Evolutionary conservation across 495 filamentous ascomycete genomes (phyloP).

Genomic region (Elaphomyces granulatus): DNA sequence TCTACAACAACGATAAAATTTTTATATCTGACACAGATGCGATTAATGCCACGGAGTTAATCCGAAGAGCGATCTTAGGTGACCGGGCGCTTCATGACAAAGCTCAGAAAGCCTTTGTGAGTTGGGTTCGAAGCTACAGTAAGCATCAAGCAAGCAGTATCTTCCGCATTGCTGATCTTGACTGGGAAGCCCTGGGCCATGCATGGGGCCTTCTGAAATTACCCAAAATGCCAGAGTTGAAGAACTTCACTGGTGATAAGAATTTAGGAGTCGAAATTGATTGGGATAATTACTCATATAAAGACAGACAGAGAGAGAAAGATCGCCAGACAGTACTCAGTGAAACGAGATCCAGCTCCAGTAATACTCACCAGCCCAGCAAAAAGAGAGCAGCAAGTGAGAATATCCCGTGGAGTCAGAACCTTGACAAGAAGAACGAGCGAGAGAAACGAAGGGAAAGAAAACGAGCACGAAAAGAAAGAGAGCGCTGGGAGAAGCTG

Average conservation of each 20-base stretch:
- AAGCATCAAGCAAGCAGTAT: conserved; percentile 87
- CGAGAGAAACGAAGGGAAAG: conserved; percentile 55
- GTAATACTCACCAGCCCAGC: conserved; percentile 12
- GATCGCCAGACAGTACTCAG: conserved; percentile 43
- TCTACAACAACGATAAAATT: conserved; percentile 36
- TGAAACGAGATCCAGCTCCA: conserved; percentile 22
- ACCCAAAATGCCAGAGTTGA: conserved; percentile 89
- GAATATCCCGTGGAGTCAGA: conserved; percentile 69
- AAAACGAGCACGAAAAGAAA: conserved; percentile 58
- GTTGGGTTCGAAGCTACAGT: conserved; percentile 78
- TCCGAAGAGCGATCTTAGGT: conserved; percentile 44
- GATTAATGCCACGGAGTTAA: conserved; percentile 30
- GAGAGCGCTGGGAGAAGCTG: conserved; percentile 52
- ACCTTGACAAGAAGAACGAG: conserved; percentile 54
- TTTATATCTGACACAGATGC: conserved; percentile 42
- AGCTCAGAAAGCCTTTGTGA: conserved; percentile 79
- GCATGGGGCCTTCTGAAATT: conserved; percentile 75
- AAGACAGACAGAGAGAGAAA: conserved; percentile 64
- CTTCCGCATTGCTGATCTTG: conserved; percentile 67
- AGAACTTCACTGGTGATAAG: conserved; percentile 48
- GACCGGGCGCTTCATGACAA: conserved; percentile 84
- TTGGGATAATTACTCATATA: conserved; percentile 50
- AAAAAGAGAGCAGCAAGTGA: conserved; percentile 31
- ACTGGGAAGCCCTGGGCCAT: conserved; percentile 68
- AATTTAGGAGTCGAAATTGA: conserved; percentile 48